phyloP scores from a whole-genome alignment of 768 basidiomycete genomes.

The Phylloporus sp. region DNA sequence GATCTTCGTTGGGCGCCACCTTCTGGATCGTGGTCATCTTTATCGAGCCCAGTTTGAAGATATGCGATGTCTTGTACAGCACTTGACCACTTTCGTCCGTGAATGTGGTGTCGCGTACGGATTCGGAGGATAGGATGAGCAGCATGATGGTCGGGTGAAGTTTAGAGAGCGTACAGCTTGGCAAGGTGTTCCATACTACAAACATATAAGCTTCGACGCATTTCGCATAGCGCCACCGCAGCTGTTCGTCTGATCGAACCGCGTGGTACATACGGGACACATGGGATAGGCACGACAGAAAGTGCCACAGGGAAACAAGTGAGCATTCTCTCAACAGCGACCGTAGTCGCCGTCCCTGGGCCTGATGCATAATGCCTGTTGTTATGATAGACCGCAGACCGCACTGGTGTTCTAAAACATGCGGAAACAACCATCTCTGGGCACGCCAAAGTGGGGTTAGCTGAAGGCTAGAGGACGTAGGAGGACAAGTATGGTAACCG shows the following conservation, averaged over 20 bases:
- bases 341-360: too few relatives aligned
- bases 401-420: too few relatives aligned
- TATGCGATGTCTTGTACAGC: conserved; percentile 22
- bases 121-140: conserved; percentile 18
- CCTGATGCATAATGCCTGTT: too few relatives aligned
- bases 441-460: too few relatives aligned
- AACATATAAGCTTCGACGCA: background rate
- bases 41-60: background rate
- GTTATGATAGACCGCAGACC: too few relatives aligned
- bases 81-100: conserved; percentile 22
- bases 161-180: too few relatives aligned
- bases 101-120: conserved; percentile 17
- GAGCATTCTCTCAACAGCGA: background rate
- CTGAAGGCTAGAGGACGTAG: too few relatives aligned
- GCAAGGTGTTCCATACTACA: background rate
- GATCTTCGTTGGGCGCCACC: conserved; percentile 13
- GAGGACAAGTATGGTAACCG: too few relatives aligned
- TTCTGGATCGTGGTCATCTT: conserved; percentile 22
- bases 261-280: too few relatives aligned
- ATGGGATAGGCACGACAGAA: background rate
- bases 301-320: background rate
- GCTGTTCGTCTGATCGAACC: too few relatives aligned
- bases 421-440: too few relatives aligned
- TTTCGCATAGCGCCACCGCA: too few relatives aligned
- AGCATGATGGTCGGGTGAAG: conserved; percentile 5